A percentile compares a stretch with the other conserved stretches of the same genome.
Conservation (phyloP, 805 yeast species). For the Saturnispora kantuleensis region DNA sequence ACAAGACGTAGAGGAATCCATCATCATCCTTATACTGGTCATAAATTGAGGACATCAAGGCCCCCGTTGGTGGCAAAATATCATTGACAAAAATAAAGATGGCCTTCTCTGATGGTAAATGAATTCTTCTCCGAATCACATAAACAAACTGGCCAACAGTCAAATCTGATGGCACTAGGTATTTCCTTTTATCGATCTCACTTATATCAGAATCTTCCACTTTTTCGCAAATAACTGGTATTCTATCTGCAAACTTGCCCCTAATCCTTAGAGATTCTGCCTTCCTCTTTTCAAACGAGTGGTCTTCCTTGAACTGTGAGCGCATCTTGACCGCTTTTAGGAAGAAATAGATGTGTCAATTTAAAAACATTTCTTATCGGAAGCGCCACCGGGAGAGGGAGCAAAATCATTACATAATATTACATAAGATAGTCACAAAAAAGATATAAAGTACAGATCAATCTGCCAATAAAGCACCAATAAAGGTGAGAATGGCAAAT, state of each 20-base stretch:
- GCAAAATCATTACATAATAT: too few relatives aligned
- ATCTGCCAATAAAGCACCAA: too few relatives aligned
- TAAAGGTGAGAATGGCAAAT: too few relatives aligned
- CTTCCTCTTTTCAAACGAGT: constrained; percentile 90
- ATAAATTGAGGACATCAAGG: constrained; percentile 87
- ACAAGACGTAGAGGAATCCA: constrained; percentile 90
- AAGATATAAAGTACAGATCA: too few relatives aligned
- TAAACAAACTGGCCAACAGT: constrained; percentile 98
- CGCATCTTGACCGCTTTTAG: constrained; percentile 43
- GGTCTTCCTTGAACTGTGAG: constrained; percentile 91
- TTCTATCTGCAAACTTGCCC: constrained; percentile 80
- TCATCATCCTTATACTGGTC: constrained; percentile 97
- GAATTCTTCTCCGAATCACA: constrained; percentile 92
- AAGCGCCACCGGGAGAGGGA: too few relatives aligned
- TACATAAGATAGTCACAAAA: too few relatives aligned
- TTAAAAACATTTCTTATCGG: not conserved
- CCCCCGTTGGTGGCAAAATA: constrained; percentile 95
- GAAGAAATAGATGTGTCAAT: not conserved
- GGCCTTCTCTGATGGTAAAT: constrained; percentile 94
- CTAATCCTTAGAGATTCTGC: constrained; percentile 90
- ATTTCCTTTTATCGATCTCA: constrained; percentile 93
- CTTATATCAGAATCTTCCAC: constrained; percentile 95
- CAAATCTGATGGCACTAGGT: constrained; percentile 89
- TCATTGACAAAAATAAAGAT: constrained; percentile 95
- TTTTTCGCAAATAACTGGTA: constrained; percentile 95